Base-by-base conservation (phyloP, 495 filamentous ascomycete species). In the Symbiotaphrina buchneri region DNA sequence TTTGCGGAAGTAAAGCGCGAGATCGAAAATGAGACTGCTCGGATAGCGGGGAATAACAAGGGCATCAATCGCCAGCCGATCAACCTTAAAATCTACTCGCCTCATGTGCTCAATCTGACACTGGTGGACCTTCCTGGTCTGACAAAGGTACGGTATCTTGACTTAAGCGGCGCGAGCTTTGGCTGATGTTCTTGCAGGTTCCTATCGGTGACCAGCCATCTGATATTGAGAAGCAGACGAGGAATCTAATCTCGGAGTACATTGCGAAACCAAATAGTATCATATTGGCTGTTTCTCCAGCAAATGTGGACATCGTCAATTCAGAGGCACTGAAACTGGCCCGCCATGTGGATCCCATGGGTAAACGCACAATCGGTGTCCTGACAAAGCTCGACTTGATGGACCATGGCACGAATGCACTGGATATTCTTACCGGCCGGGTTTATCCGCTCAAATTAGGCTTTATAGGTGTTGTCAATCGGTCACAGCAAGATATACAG, bases 261-360 rank as follows among this genome's bases (percentile, higher is more conserved):
- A 99, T 93, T 41, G 87, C 87, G 7, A 99, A 99, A 51, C 87
- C 87, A 5, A 99, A 99, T 60, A 95, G 82, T 47, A 92, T 99
- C 47, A 73, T 99, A 40, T 61, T 99, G 21, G 87, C 87, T 28
- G 87, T 99, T 4, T 99, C 87, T 3, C 87, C 87, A 0, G 87
- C 87, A 10, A 99, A 99, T 48, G 90, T 95, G 34, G 87, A 95
- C 44, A 67, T 99, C 41, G 87, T 99, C 50, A 99, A 99, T 52
- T 95, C 90, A 18, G 87, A 99, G 51, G 83, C 87, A 6, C 55
- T 99, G 40, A 99, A 99, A 49, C 76, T 99, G 30, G 87, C 87
- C 34, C 68, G 87, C 14, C 81, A 95, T 66, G 87, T 99, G 28
- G 87, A 99, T 52, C 76, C 87, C 10, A 76, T 92, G 51, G 90